Percentiles rank a stretch among this genome's conserved stretches.
Conservation (phyloP, 2,329 filamentous ascomycete species). For the Diaporthe eres region DNA sequence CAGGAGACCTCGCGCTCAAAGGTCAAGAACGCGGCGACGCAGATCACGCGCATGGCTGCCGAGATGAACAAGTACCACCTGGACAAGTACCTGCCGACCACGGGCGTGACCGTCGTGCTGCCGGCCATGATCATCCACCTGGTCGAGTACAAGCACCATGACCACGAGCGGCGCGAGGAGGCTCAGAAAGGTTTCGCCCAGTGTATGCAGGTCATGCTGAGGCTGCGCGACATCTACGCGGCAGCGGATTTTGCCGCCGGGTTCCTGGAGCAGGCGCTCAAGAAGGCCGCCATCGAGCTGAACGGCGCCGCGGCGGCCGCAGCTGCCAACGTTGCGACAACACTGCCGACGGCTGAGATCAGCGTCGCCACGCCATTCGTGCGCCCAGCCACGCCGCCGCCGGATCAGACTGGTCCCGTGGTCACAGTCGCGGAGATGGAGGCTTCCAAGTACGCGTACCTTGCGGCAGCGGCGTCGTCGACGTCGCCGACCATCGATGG, state of each 20-base stretch:
- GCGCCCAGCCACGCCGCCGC: constrained; percentile 63
- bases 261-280: constrained; percentile 92
- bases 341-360: constrained; percentile 40
- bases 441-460: constrained; percentile 47
- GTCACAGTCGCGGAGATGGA: constrained; percentile 42
- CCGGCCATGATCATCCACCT: constrained; percentile 96
- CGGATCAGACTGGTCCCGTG: constrained; percentile 60
- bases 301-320: constrained; percentile 54
- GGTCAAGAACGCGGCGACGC: constrained; percentile 85
- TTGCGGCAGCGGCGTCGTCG: constrained; percentile 47
- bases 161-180: constrained; percentile 77
- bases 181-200: constrained; percentile 87
- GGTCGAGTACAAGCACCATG: constrained; percentile 89
- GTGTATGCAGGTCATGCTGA: constrained; percentile 93
- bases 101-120: constrained; percentile 90
- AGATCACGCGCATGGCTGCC: constrained; percentile 87
- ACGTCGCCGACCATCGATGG: constrained; percentile 19
- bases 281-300: constrained; percentile 86
- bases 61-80: constrained; percentile 81
- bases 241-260: constrained; percentile 97
- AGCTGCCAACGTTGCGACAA: constrained; percentile 47
- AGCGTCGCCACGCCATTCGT: neutral
- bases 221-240: constrained; percentile 88
- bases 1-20: constrained; percentile 87
- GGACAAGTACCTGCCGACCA: constrained; percentile 86